Percentiles rank a stretch among this genome's conserved stretches.
phyloP scores from a whole-genome alignment of 2,329 filamentous ascomycete species.

The Exutisphaerella laricina region DNA sequence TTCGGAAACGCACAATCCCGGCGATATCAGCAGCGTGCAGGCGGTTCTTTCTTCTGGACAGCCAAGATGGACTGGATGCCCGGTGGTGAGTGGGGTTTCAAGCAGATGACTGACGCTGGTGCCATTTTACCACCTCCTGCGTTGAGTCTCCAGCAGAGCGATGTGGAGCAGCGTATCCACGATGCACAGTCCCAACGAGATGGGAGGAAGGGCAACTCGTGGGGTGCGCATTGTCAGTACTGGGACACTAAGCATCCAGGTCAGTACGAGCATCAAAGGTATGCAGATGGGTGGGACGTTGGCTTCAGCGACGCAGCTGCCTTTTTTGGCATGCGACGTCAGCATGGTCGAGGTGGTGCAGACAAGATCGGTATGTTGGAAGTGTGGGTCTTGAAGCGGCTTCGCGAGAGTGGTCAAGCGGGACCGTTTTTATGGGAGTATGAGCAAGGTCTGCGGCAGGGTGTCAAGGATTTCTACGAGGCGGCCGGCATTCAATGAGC shows the following conservation, averaged over 20 bases:
- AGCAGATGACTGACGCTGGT: constrained; percentile 45
- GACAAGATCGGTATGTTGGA: constrained; percentile 55
- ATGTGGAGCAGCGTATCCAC: constrained; percentile 36
- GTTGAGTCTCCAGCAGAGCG: constrained; percentile 34
- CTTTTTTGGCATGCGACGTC: constrained; percentile 46
- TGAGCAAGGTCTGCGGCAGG: constrained; percentile 46
- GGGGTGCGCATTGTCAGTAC: constrained; percentile 44
- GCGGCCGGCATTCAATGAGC: constrained; percentile 26
- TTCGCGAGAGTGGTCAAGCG: constrained; percentile 47
- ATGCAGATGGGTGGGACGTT: constrained; percentile 50
- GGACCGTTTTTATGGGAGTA: constrained; percentile 48
- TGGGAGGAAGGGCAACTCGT: constrained; percentile 34
- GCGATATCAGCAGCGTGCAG: constrained; percentile 46
- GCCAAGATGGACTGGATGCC: constrained; percentile 58
- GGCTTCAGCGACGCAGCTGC: constrained; percentile 51
- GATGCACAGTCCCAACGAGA: constrained; percentile 39
- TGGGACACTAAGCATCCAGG: constrained; percentile 46
- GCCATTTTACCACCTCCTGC: constrained; percentile 40
- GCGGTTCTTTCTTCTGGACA: constrained; percentile 56
- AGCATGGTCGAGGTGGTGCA: constrained; percentile 35
- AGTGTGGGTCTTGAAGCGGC: constrained; percentile 53
- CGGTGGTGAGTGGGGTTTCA: constrained; percentile 58
- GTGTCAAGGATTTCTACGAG: constrained; percentile 40
- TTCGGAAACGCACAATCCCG: constrained; percentile 48
- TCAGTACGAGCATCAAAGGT: constrained; percentile 49